Evolutionary conservation across 1,284 basidiomycete species (phyloP).

Genomic region (Moniliella sp.): DNA sequence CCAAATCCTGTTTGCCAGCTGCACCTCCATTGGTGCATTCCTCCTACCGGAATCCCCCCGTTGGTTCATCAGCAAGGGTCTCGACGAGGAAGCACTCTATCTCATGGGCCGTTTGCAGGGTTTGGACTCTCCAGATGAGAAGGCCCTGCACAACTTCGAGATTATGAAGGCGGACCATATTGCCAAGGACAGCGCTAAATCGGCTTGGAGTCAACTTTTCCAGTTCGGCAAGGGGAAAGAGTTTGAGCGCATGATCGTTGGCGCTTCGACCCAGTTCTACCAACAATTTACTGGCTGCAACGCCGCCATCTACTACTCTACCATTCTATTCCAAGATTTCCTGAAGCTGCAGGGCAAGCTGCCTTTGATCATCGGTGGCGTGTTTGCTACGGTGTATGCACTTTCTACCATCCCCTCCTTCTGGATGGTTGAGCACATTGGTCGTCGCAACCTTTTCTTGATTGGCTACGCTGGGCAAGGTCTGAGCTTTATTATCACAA

Average conservation of each 20-base stretch:
- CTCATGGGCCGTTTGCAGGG: constrained; percentile 8
- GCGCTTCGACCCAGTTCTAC: constrained; percentile 39
- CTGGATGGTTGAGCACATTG: constrained; percentile 38
- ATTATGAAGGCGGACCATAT: too few species aligned
- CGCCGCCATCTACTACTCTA: constrained; percentile 38
- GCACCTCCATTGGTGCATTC: constrained; percentile 7
- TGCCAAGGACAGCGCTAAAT: constrained; percentile 20
- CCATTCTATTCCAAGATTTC: constrained; percentile 37
- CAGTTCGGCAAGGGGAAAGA: constrained; percentile 38
- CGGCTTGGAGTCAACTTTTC: constrained; percentile 30
- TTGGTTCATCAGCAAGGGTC: constrained; percentile 15
- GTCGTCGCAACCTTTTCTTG: too few species aligned
- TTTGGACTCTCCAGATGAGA: constrained; percentile 26
- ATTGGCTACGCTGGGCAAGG: too few species aligned
- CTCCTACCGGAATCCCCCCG: constrained; percentile 13
- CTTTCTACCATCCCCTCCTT: constrained; percentile 37
- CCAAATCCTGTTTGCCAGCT: too few species aligned
- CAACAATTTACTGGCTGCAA: constrained; percentile 39
- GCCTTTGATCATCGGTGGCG: constrained; percentile 38
- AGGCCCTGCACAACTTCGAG: constrained; percentile 33
- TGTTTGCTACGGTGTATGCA: constrained; percentile 39
- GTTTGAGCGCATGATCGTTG: constrained; percentile 36
- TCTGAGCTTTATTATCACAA: too few species aligned
- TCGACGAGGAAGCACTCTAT: constrained; percentile 10
- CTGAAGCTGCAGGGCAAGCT: constrained; percentile 33